Evolutionary conservation across 1,139 yeast genomes (phyloP).

Genomic region (Scheffersomyces illinoinensis): DNA sequence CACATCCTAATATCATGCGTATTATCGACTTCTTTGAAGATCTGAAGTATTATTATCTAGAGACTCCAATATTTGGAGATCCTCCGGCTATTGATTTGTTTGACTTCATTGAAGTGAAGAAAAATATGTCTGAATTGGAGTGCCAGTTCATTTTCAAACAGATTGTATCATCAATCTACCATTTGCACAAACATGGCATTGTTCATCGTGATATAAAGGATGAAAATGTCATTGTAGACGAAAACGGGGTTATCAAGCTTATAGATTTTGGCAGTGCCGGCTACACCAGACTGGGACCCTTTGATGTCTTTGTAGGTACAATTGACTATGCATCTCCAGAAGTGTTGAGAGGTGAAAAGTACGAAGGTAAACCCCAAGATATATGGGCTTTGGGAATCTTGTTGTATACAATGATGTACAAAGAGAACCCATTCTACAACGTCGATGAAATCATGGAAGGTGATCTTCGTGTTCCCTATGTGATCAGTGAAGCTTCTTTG

Average conservation of each 20-base stretch:
- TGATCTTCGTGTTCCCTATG: slow-evolving; percentile 66
- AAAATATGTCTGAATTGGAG: slow-evolving; percentile 75
- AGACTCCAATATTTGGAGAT: slow-evolving; percentile 84
- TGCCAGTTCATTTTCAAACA: slow-evolving; percentile 78
- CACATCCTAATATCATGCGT: slow-evolving; percentile 85
- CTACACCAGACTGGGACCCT: slow-evolving; percentile 85
- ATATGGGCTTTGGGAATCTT: slow-evolving; percentile 95
- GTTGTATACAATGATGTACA: slow-evolving; percentile 84
- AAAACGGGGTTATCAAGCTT: slow-evolving; percentile 70
- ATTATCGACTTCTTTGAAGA: slow-evolving; percentile 92
- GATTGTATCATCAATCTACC: slow-evolving; percentile 73
- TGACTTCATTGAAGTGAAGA: slow-evolving; percentile 83
- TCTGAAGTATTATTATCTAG: slow-evolving; percentile 81
- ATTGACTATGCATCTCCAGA: slow-evolving; percentile 98
- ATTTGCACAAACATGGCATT: slow-evolving; percentile 81
- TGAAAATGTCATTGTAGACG: slow-evolving; percentile 88
- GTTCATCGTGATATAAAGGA: slow-evolving; percentile 95
- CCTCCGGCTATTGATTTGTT: slow-evolving; percentile 91
- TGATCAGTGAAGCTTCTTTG: slow-evolving; percentile 59
- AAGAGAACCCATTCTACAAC: slow-evolving; percentile 93
- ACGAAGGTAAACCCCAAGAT: slow-evolving; percentile 92
- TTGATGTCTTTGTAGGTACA: slow-evolving; percentile 96
- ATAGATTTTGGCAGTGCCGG: slow-evolving; percentile 98
- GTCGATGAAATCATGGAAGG: slow-evolving; percentile 95
- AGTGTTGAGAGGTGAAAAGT: slow-evolving; percentile 82